Evolutionary conservation across 2,329 filamentous ascomycete genomes (phyloP).

Genomic region (Truncatella angustata): DNA sequence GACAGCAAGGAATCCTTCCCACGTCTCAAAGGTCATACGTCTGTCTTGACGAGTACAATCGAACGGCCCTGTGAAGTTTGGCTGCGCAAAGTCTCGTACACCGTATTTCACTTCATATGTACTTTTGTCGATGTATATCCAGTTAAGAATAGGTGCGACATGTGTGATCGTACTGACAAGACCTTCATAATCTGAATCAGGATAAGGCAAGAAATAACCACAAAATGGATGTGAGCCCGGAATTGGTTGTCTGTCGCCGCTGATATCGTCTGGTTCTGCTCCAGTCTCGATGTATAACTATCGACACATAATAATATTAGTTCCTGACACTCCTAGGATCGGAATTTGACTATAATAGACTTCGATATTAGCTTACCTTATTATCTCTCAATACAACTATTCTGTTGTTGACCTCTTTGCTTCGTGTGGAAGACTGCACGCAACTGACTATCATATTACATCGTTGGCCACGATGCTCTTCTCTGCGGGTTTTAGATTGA

Average conservation of each 20-base stretch:
- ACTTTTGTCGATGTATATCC: constrained; percentile 46
- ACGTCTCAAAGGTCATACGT: constrained; percentile 46
- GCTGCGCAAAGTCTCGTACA: constrained; percentile 38
- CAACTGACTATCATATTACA: constrained; percentile 47
- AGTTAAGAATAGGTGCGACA: constrained; percentile 49
- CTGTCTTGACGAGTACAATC: constrained; percentile 52
- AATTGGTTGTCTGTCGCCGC: constrained; percentile 22
- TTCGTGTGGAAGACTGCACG: constrained; percentile 39
- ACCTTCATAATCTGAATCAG: constrained; percentile 45
- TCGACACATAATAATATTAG: neutral
- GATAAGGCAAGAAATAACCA: constrained; percentile 58
- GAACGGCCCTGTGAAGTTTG: constrained; percentile 44
- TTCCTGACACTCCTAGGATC: neutral
- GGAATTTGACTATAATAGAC: neutral
- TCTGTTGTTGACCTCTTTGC: constrained; percentile 41
- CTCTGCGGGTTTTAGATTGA: constrained; percentile 44
- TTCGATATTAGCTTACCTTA: constrained; percentile 29
- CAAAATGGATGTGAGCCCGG: constrained; percentile 48
- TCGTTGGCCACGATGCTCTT: constrained; percentile 47
- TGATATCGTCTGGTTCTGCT: constrained; percentile 19
- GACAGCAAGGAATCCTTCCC: constrained; percentile 50
- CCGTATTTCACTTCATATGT: constrained; percentile 47
- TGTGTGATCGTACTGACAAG: constrained; percentile 48
- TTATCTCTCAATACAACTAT: constrained; percentile 42
- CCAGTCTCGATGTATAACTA: constrained; percentile 47